A percentile compares a stretch with the other conserved stretches of the same genome.
Evolutionary conservation across 768 basidiomycete species (phyloP).

Genomic region (Tricholoma flavovirens): DNA sequence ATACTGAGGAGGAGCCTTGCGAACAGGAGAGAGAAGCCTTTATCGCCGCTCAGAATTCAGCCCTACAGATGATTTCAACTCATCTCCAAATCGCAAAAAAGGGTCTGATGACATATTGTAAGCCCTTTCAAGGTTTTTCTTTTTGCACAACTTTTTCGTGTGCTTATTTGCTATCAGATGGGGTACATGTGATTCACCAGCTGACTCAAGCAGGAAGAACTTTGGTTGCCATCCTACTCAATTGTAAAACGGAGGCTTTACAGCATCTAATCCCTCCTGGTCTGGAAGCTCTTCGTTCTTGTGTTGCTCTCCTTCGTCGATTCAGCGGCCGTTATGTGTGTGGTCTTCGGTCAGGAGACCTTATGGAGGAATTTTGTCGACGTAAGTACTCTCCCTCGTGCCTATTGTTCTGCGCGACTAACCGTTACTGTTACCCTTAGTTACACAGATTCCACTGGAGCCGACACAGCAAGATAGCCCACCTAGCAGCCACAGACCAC

Average conservation of each 20-base stretch:
- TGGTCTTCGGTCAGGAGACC: constrained; percentile 83
- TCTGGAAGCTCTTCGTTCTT: constrained; percentile 81
- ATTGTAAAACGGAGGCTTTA: constrained; percentile 76
- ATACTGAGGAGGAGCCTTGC: constrained; percentile 47
- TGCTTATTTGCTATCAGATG: constrained; percentile 46
- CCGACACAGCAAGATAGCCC: constrained; percentile 47
- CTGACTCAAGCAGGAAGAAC: constrained; percentile 91
- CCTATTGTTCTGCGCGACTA: constrained; percentile 1
- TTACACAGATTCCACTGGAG: constrained; percentile 85
- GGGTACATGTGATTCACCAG: constrained; percentile 94
- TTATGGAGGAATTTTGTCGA: constrained; percentile 94
- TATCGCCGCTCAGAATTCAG: constrained; percentile 67
- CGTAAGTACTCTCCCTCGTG: constrained; percentile 35
- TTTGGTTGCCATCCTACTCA: constrained; percentile 79
- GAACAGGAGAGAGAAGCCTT: constrained; percentile 78
- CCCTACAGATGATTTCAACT: constrained; percentile 75
- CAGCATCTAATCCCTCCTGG: constrained; percentile 75
- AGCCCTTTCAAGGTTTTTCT: constrained; percentile 27
- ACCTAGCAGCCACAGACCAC: constrained; percentile 51
- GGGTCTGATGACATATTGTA: constrained; percentile 92
- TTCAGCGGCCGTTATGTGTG: constrained; percentile 93
- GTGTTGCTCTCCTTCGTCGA: constrained; percentile 78
- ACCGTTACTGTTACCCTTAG: constrained; percentile 26
- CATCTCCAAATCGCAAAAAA: constrained; percentile 83
- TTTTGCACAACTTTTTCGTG: constrained; percentile 1